These are phyloP conservation scores for Ajuga chamaepitys DNA, from an alignment of 257 asterid genomes.

Conservation along the genomic window DNA sequence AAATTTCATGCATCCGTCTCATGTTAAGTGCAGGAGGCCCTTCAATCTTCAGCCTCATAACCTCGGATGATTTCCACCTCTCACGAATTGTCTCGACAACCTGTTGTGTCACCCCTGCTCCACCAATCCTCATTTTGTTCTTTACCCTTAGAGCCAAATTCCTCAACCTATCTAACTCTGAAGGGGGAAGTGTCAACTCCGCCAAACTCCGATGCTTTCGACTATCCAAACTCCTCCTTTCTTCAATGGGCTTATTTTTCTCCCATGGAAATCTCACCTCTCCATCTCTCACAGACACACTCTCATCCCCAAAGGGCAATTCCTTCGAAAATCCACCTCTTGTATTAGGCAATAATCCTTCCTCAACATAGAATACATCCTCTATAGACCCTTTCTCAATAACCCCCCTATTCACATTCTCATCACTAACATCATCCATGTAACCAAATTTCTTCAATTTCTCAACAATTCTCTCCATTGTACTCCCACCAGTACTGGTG, in stretches of 20 bases:
- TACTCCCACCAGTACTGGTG: slow-evolving; percentile 53
- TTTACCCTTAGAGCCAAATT: slow-evolving; percentile 60
- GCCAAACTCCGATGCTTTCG: slow-evolving; percentile 62
- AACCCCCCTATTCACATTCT: slow-evolving; percentile 25
- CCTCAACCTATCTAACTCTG: slow-evolving; percentile 68
- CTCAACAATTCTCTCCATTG: slow-evolving; percentile 89
- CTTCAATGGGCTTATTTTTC: slow-evolving; percentile 30
- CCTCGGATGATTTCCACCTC: slow-evolving; percentile 79
- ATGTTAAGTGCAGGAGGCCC: slow-evolving; percentile 93
- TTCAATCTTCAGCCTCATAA: slow-evolving; percentile 78
- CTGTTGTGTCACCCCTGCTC: slow-evolving; percentile 78
- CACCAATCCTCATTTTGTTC: slow-evolving; percentile 59
- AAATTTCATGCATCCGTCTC: slow-evolving; percentile 77
- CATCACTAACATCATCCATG: slow-evolving; percentile 50
- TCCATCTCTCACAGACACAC: slow-evolving; percentile 29
- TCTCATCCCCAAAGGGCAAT: slow-evolving; percentile 53
- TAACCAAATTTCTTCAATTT: slow-evolving; percentile 86
- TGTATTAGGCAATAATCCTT: slow-evolving; percentile 69
- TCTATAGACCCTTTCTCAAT: slow-evolving; percentile 76
- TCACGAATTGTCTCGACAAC: slow-evolving; percentile 75
- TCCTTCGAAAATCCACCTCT: slow-evolving; percentile 73
- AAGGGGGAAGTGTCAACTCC: slow-evolving; percentile 72
- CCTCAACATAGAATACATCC: slow-evolving; percentile 76
- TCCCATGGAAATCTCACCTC: slow-evolving; percentile 84
- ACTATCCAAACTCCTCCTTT: slow-evolving; percentile 40